Percentiles rank a stretch among this genome's conserved stretches.
These are phyloP conservation scores for Chrysoporthe cubensis DNA, from an alignment of 2,329 filamentous ascomycete species.

Conservation along the genomic window DNA sequence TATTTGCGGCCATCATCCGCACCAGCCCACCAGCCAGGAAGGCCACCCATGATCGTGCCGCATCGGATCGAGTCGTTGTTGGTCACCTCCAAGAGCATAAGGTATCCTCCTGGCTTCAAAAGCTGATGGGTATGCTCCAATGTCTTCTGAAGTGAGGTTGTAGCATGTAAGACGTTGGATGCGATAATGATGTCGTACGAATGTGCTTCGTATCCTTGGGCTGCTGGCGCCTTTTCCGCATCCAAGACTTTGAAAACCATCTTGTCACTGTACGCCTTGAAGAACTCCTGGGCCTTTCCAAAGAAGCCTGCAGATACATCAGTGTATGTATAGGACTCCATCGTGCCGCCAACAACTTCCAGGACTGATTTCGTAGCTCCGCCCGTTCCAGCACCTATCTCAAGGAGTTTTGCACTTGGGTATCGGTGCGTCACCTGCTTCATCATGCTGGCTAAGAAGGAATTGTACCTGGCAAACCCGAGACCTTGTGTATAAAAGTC, in stretches of 20 bases:
- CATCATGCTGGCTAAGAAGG: conserved; percentile 36
- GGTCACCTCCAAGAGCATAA: conserved; percentile 48
- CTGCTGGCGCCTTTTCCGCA: conserved; percentile 32
- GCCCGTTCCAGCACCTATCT: conserved; percentile 40
- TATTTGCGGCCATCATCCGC: conserved; percentile 15
- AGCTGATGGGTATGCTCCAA: conserved; percentile 41
- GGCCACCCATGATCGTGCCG: conserved; percentile 32
- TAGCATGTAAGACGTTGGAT: conserved; percentile 45
- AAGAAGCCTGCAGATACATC: conserved; percentile 47
- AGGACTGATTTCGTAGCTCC: conserved; percentile 37
- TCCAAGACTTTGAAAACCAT: conserved; percentile 33
- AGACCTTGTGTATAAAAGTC: conserved; percentile 33
- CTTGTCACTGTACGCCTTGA: neutral
- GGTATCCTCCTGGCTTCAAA: conserved; percentile 49
- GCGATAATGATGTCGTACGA: conserved; percentile 46
- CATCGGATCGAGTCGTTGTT: conserved; percentile 24
- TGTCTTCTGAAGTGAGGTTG: conserved; percentile 33
- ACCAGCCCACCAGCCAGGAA: conserved; percentile 24
- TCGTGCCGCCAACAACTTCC: conserved; percentile 35
- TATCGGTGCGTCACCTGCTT: conserved; percentile 38
- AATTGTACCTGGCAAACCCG: conserved; percentile 35
- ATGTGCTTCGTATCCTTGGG: conserved; percentile 37
- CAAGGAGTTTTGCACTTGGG: conserved; percentile 40
- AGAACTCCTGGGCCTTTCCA: conserved; percentile 33
- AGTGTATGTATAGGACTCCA: conserved; percentile 48